Conservation (phyloP, 1,139 yeast species). For the Suhomyces panamericanus region DNA sequence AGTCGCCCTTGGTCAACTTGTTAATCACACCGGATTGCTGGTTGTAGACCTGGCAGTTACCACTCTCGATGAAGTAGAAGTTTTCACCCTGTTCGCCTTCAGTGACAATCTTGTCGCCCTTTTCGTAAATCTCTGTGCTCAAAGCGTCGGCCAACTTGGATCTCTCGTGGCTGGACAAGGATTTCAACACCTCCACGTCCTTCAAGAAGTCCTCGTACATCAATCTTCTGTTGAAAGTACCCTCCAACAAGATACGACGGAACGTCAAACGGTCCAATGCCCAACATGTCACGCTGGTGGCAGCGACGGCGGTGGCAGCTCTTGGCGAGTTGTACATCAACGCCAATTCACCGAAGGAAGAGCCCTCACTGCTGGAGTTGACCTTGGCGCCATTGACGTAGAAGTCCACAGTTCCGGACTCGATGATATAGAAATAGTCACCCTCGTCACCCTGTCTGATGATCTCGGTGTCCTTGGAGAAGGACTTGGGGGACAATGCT, state of each 20-base stretch:
- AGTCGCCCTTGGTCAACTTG: constrained; percentile 75
- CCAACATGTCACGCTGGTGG: constrained; percentile 70
- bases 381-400: constrained; percentile 73
- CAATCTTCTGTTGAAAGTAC: constrained; percentile 85
- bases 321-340: constrained; percentile 97
- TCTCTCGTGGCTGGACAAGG: constrained; percentile 78
- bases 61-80: constrained; percentile 86
- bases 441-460: constrained; percentile 97
- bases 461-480: constrained; percentile 61
- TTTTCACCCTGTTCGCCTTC: constrained; percentile 94
- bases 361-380: constrained; percentile 75
- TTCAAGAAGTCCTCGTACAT: constrained; percentile 88
- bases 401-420: constrained; percentile 80
- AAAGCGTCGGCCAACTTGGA: constrained; percentile 94
- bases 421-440: constrained; percentile 88
- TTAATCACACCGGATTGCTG: constrained; percentile 61
- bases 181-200: constrained; percentile 77
- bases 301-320: constrained; percentile 90
- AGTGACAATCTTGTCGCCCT: constrained; percentile 73
- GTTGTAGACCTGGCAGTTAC: constrained; percentile 71
- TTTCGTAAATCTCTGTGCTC: constrained; percentile 68
- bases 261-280: constrained; percentile 92
- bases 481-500: constrained; percentile 74
- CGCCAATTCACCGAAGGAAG: constrained; percentile 95
- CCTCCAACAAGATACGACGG: constrained; percentile 85